phyloP scores from a whole-genome alignment of 1,139 yeast species.

The Debaryomyces robertsiae region DNA sequence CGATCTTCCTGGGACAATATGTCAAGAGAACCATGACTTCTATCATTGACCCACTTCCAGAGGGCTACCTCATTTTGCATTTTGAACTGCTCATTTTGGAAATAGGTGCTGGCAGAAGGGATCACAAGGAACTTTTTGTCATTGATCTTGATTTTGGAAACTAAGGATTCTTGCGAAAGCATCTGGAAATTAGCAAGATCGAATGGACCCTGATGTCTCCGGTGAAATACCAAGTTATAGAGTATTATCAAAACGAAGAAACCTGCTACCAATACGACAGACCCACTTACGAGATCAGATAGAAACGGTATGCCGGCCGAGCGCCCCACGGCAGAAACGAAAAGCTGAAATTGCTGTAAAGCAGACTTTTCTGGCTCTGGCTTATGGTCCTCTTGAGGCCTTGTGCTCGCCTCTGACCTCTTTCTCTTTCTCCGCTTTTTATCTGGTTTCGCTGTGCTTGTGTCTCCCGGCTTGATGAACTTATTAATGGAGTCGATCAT shows the following conservation, averaged over 20 bases:
- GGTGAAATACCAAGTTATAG: constrained; percentile 2
- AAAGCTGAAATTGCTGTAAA: constrained; percentile 24
- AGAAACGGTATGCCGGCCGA: constrained; percentile 33
- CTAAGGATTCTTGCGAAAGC: constrained; percentile 13
- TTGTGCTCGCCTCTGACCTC: constrained; percentile 13
- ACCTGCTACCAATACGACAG: constrained; percentile 2
- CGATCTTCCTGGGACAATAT: constrained; percentile 11
- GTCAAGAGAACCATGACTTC: constrained; percentile 37
- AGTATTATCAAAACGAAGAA: constrained; percentile 3
- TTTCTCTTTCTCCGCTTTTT: constrained; percentile 31
- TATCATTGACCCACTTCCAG: constrained; percentile 81
- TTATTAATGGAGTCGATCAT: constrained; percentile 61
- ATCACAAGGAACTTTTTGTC: constrained; percentile 47
- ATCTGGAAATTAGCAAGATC: constrained; percentile 3
- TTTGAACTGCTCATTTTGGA: constrained; percentile 34
- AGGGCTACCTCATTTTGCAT: constrained; percentile 62
- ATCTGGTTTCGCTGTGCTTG: constrained; percentile 15
- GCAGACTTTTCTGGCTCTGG: constrained; percentile 16
- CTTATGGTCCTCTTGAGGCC: constrained; percentile 16
- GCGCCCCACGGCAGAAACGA: constrained; percentile 34
- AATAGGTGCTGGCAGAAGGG: constrained; percentile 47
- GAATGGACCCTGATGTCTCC: not conserved
- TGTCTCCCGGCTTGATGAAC: constrained; percentile 32
- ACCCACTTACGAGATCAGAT: constrained; percentile 29
- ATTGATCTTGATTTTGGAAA: constrained; percentile 35